Evolutionary conservation across 108 stramenopile species (phyloP), one percentile per base, ranked within the genome.

Genomic region (Cyclotella sp.): DNA sequence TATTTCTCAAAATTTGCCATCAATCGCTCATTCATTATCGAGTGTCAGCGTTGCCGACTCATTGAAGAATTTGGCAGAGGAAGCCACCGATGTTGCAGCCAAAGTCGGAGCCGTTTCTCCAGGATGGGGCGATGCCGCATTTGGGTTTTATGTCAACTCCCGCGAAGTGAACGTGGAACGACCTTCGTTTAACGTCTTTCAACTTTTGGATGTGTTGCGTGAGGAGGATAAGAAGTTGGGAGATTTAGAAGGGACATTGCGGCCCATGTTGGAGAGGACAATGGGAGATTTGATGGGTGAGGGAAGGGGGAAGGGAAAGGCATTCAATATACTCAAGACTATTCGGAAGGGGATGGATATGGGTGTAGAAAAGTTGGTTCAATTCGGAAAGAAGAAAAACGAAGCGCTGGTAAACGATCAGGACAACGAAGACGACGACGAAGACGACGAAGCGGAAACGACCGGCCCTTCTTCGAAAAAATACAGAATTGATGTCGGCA

Each of bases 131-230:
- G 81, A 85, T 63, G 84, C 78, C 19, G 70, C 84, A 24, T 85
- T 85, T 55, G 81, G 76, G 15, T 72, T 85, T 19, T 89, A 78
- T 41, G 82, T 96, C 46, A 96, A 96, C 68, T 87, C 89, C 15
- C 88, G 89, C 44, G 54, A 65, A 42, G 75, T 92, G 0, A 52
- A 76, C 19, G 75, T 93, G 15, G 90, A 89, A 44, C 87, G 91
- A 3, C 87, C 91, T 30, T 87, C 86, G 26, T 96, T 96, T 80
- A 96, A 96, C 71, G 79, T 96, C 0, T 96, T 94, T 86, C 89
- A 92, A 69, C 34, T 96, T 52, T 72, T 96, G 18, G 70, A 89
- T 60, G 61, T 90, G 19, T 46, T 96, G 19, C 69, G 83, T 53
- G 80, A 90, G 51, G 95, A 96, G 82, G 76, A 89, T 57, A 73